These are phyloP conservation scores for Lentinula detonsa DNA, from an alignment of 768 basidiomycete species.

Conservation along the genomic window DNA sequence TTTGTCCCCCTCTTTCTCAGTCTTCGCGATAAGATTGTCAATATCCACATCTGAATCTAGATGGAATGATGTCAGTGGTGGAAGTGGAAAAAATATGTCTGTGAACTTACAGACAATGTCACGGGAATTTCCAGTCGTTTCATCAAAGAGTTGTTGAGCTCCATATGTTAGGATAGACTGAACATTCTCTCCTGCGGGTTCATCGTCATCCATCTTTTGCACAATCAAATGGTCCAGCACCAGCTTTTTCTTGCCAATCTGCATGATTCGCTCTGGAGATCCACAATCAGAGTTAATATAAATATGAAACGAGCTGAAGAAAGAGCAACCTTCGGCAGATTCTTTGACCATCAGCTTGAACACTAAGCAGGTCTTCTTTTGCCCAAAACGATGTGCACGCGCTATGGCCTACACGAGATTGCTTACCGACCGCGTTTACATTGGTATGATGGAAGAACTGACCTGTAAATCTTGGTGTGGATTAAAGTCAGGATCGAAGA, in stretches of 20 bases:
- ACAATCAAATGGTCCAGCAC: slow-evolving; percentile 94
- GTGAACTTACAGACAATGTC: slow-evolving; percentile 61
- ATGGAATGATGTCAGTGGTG: not conserved
- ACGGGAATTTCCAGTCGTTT: slow-evolving; percentile 48
- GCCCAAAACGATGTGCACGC: slow-evolving; percentile 91
- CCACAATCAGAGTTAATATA: not conserved
- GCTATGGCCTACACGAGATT: slow-evolving; percentile 70
- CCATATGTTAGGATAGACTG: slow-evolving; percentile 87
- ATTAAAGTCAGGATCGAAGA: slow-evolving; percentile 96
- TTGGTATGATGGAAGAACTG: slow-evolving; percentile 14
- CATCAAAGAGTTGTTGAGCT: slow-evolving; percentile 75
- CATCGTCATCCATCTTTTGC: slow-evolving; percentile 88
- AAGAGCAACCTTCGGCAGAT: slow-evolving; percentile 72
- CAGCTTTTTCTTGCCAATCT: slow-evolving; percentile 92
- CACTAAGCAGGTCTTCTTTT: slow-evolving; percentile 89
- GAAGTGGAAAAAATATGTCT: slow-evolving; percentile 3
- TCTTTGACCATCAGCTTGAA: slow-evolving; percentile 96
- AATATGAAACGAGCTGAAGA: not conserved
- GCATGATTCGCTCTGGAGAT: slow-evolving; percentile 79
- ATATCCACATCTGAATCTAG: slow-evolving; percentile 78
- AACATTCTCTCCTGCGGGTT: slow-evolving; percentile 72
- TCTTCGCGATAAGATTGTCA: slow-evolving; percentile 81
- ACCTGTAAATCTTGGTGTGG: slow-evolving; percentile 98
- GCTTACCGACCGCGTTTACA: not conserved
- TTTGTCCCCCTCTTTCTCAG: slow-evolving; percentile 65